Evolutionary conservation across 768 basidiomycete genomes (phyloP).

Genomic region (Collybia sp.): DNA sequence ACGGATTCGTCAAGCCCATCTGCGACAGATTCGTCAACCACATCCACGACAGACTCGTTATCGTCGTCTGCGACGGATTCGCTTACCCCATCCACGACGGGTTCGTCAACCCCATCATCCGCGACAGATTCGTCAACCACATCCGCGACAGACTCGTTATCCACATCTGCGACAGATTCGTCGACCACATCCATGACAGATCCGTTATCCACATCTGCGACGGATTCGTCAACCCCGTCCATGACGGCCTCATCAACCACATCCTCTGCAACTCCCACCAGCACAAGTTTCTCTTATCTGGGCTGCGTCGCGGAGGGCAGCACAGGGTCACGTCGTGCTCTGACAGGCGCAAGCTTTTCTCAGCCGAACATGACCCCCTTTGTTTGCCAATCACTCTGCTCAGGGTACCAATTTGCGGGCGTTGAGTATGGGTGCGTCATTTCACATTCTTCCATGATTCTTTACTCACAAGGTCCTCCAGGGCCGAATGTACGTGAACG

Average conservation of each 20-base stretch:
- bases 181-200: too few relatives aligned
- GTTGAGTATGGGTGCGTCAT: conserved; percentile 25
- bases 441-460: neutral
- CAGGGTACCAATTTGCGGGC: conserved; percentile 24
- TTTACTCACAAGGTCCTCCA: too few relatives aligned
- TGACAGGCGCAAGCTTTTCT: conserved; percentile 20
- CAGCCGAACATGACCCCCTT: conserved; percentile 25
- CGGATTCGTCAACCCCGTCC: conserved; percentile 4
- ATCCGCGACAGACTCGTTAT: too few relatives aligned
- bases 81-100: too few relatives aligned
- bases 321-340: conserved; percentile 24
- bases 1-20: too few relatives aligned
- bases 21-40: too few relatives aligned
- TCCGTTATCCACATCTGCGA: too few relatives aligned
- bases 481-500: conserved; percentile 5
- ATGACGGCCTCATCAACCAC: conserved; percentile 8
- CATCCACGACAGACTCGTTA: too few relatives aligned
- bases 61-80: neutral
- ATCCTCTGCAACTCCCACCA: conserved; percentile 7
- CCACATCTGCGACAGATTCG: too few relatives aligned
- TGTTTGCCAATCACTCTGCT: conserved; percentile 23
- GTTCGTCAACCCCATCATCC: too few relatives aligned
- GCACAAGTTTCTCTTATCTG: conserved; percentile 11
- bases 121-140: neutral
- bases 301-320: conserved; percentile 31